Evolutionary conservation across 1,284 basidiomycete genomes (phyloP).

Genomic region (Ceratorhiza oryzae-sativae): DNA sequence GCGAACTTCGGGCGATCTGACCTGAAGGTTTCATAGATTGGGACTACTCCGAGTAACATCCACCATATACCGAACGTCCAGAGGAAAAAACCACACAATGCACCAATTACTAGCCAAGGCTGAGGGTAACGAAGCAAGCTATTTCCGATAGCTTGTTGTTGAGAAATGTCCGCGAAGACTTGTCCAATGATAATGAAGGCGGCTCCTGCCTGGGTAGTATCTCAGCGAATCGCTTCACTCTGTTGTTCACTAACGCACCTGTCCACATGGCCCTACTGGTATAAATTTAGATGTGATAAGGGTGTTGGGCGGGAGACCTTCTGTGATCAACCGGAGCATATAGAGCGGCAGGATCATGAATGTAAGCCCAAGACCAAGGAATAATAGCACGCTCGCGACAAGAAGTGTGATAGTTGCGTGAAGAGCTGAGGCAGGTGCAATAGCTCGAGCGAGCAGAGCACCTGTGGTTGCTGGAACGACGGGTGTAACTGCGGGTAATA

Average conservation of each 20-base stretch:
- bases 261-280: conserved; percentile 35
- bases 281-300: conserved; percentile 26
- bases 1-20: conserved; percentile 32
- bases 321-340: conserved; percentile 21
- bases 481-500: conserved; percentile 13
- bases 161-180: conserved; percentile 7
- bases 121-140: not conserved
- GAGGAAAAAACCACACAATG: conserved; percentile 14
- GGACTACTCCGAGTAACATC: not conserved
- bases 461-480: conserved; percentile 29
- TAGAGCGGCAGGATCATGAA: conserved; percentile 31
- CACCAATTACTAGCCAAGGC: conserved; percentile 2
- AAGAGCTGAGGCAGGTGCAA: not conserved
- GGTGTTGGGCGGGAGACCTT: conserved; percentile 26
- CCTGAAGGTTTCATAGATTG: conserved; percentile 19
- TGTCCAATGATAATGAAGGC: conserved; percentile 24
- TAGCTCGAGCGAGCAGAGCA: conserved; percentile 16
- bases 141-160: not conserved
- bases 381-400: not conserved
- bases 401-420: conserved; percentile 6
- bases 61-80: conserved; percentile 35
- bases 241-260: not conserved
- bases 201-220: conserved; percentile 2
- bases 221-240: not conserved
- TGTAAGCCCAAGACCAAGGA: conserved; percentile 21